phyloP scores from a whole-genome alignment of 305 asterid genomes.

The Solanum hybrid region DNA sequence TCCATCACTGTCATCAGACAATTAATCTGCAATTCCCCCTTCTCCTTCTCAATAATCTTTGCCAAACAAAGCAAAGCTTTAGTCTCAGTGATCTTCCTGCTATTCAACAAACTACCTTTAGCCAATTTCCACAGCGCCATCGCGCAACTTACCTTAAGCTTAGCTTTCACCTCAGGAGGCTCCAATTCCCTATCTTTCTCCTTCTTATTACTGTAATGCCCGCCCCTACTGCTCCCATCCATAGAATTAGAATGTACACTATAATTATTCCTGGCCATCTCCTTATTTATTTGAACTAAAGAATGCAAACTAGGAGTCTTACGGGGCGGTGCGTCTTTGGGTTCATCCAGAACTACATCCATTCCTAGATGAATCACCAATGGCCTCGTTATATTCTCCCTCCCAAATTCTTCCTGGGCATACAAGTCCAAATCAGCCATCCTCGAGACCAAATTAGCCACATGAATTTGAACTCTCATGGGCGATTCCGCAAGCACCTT shows the following conservation, averaged over 20 bases:
- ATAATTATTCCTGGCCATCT: slow-evolving; percentile 11
- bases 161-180: slow-evolving; percentile 33
- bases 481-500: slow-evolving; percentile 34
- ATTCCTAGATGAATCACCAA: slow-evolving; percentile 38
- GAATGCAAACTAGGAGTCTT: slow-evolving; percentile 30
- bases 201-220: slow-evolving; percentile 18
- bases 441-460: slow-evolving; percentile 34
- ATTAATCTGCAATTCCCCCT: slow-evolving; percentile 36
- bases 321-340: slow-evolving; percentile 15
- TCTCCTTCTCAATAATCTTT: slow-evolving; percentile 50
- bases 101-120: slow-evolving; percentile 35
- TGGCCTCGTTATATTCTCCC: slow-evolving; percentile 47
- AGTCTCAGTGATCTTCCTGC: slow-evolving; percentile 48
- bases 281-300: slow-evolving; percentile 32
- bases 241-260: background rate
- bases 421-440: slow-evolving; percentile 35
- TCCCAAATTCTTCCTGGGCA: slow-evolving; percentile 56
- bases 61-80: slow-evolving; percentile 57
- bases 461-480: slow-evolving; percentile 22
- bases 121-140: slow-evolving; percentile 46
- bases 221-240: slow-evolving; percentile 16
- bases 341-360: slow-evolving; percentile 41
- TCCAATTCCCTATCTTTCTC: slow-evolving; percentile 36
- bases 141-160: slow-evolving; percentile 43
- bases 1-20: slow-evolving; percentile 51